Base-by-base conservation (phyloP, 2,329 filamentous ascomycete genomes). In the Zasmidium cellare region DNA sequence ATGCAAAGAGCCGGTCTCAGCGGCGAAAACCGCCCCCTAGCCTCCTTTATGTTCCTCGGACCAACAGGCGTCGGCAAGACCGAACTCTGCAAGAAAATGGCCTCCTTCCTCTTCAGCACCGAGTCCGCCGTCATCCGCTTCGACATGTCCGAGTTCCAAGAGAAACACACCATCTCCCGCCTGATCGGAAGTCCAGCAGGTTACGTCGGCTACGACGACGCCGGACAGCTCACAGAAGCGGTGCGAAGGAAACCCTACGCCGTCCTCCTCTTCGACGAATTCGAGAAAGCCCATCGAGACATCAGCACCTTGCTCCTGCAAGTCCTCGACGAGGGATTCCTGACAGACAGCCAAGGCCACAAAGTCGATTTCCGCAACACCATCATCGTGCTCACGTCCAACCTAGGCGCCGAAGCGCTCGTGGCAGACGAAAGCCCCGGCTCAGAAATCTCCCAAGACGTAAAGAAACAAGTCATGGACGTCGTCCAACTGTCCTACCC, bases 131-230 rank as follows among this genome's bases (percentile, higher is more conserved):
- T 99, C 23, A 86, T 97, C 31, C 85, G 94, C 31, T 97, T 97
- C 74, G 94, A 97, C 75, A 97, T 97, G 94, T 91, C 87, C 67
- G 94, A 99, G 71, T 97, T 97, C 73, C 92, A 96, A 71, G 94
- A 97, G 72, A 96, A 96, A 75, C 93, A 97, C 72, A 97, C 94
- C 2, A 90, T 97, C 56, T 96, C 91, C 24, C 85, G 93, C 18
- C 83, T 97, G 28, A 97, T 97, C 65, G 94, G 94, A 46, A 89
- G 90, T 2, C 94, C 94, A 0, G 93, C 94, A 5, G 93, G 93
- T 20, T 97, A 97, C 70, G 90, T 97, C 23, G 94, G 94, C 9
- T 97, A 97, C 71, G 94, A 99, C 48, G 94, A 97, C 70, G 92
- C 93, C 3, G 94, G 94, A 0, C 94, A 97, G 75, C 82, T 99